Base-by-base conservation (phyloP, 805 yeast species). In the Yarrowia deformans region DNA sequence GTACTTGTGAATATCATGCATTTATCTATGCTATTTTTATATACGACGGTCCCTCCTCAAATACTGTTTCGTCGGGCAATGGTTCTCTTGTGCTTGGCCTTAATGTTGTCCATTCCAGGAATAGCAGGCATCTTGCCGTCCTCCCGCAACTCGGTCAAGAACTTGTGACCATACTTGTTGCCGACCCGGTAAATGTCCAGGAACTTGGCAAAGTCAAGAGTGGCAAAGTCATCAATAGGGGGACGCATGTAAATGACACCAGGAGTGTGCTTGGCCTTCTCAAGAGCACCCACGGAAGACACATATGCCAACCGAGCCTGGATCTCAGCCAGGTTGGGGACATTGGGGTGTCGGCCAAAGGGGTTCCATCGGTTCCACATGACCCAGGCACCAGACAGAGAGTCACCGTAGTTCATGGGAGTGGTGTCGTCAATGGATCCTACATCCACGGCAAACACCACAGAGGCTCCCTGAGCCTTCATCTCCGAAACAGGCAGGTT, bases 231-330 rank as follows among this genome's bases (percentile, higher is more conserved):
- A 73, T 94, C 98, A 74, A 95, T 90, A 0, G 99, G 99, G 4
- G 99, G 99, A 56, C 99, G 84, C 72, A 93, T 81, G 75, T 94
- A 94, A 8, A 90, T 81, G 13, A 95, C 94, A 0, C 97, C 97
- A 0, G 92, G 90, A 0, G 93, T 89, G 37, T 77, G 81, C 76
- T 94, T 95, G 1, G 97, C 98, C 70, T 84, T 83, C 74, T 94
- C 97, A 61, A 95, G 80, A 0, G 98, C 98, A 79, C 91, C 90
- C 1, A 94, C 99, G 66, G 97, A 91, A 0, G 97, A 91, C 48
- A 94, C 99, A 77, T 95, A 94, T 0, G 98, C 97, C 70, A 94
- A 81, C 69, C 98, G 83, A 81, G 92, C 84, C 79, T 94, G 99
- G 70, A 94, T 92, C 76, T 94, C 99, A 72, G 97, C 92, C 90